phyloP scores from a whole-genome alignment of 768 basidiomycete species.

The Suillus clintonianus region DNA sequence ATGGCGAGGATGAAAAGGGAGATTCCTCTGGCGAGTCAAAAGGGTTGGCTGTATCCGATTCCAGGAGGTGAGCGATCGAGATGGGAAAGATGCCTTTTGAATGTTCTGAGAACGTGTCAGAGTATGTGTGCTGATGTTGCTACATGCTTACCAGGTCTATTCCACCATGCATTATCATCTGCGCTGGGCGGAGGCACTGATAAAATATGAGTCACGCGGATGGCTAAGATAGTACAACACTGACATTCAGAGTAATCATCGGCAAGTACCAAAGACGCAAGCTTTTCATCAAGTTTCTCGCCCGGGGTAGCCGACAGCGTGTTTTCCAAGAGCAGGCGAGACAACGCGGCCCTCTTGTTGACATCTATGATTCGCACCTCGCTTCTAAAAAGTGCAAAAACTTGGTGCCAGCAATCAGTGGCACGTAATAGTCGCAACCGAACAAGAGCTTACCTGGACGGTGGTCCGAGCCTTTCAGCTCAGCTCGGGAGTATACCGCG shows the following conservation, averaged over 20 bases:
- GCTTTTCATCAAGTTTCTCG: slow-evolving; percentile 71
- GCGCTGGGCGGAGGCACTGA: slow-evolving; percentile 86
- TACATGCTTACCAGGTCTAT: slow-evolving; percentile 54
- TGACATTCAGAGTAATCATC: slow-evolving; percentile 32
- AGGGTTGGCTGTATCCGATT: slow-evolving; percentile 50
- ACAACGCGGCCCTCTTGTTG: slow-evolving; percentile 69
- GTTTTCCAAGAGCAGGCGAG: slow-evolving; percentile 65
- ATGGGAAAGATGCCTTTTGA: slow-evolving; percentile 58
- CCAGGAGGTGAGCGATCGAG: slow-evolving; percentile 35
- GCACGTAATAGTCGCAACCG: background rate
- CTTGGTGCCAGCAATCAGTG: slow-evolving; percentile 37
- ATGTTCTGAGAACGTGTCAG: slow-evolving; percentile 42
- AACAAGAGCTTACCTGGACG: slow-evolving; percentile 65
- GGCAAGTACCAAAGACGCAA: slow-evolving; percentile 57
- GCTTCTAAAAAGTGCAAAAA: slow-evolving; percentile 82
- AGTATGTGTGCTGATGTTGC: background rate
- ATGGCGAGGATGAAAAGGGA: slow-evolving; percentile 70
- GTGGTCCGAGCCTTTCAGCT: slow-evolving; percentile 92
- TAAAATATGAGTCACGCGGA: slow-evolving; percentile 4
- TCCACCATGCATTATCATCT: slow-evolving; percentile 80
- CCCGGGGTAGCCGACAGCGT: slow-evolving; percentile 63
- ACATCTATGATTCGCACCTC: slow-evolving; percentile 80
- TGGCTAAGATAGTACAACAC: background rate
- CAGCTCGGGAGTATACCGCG: slow-evolving; percentile 78
- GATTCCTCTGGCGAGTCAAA: slow-evolving; percentile 73